Conservation (phyloP, 345 rosid species). For the Citrus inodora region DNA sequence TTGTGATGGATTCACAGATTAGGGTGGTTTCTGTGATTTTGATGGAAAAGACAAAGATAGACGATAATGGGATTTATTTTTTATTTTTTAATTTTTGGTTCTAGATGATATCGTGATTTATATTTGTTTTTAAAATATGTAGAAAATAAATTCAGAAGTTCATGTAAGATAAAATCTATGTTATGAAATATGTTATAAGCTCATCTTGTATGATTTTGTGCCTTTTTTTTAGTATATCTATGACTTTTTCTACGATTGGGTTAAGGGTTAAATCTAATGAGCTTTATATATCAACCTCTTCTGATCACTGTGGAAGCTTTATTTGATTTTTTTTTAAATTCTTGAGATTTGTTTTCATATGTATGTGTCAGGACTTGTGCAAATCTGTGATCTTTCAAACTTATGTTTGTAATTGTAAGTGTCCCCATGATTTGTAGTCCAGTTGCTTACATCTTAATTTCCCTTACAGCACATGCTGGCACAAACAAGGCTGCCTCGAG, state of each 20-base stretch:
- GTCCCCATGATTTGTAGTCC: not conserved
- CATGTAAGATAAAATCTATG: not conserved
- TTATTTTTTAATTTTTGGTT: not conserved
- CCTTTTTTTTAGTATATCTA: not conserved
- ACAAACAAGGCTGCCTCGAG: slow-evolving; percentile 92
- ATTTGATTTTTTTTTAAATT: not conserved
- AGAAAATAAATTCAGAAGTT: not conserved
- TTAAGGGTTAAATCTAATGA: not conserved
- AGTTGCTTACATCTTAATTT: not conserved
- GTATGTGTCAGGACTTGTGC: not conserved
- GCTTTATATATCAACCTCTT: not conserved
- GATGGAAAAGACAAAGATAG: not conserved
- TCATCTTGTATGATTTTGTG: not conserved
- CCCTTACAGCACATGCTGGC: slow-evolving; percentile 71
- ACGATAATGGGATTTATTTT: not conserved
- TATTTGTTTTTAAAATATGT: not conserved
- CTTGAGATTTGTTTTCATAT: not conserved
- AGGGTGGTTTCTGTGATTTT: not conserved
- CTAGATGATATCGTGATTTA: not conserved
- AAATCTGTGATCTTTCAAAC: not conserved
- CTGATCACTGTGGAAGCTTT: not conserved
- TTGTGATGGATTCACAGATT: not conserved
- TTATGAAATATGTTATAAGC: not conserved
- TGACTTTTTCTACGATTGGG: not conserved
- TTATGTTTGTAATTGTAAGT: not conserved